These are phyloP conservation scores for Coemansia furcata DNA, from an alignment of 192 early-diverging fungal genomes.

Conservation along the genomic window DNA sequence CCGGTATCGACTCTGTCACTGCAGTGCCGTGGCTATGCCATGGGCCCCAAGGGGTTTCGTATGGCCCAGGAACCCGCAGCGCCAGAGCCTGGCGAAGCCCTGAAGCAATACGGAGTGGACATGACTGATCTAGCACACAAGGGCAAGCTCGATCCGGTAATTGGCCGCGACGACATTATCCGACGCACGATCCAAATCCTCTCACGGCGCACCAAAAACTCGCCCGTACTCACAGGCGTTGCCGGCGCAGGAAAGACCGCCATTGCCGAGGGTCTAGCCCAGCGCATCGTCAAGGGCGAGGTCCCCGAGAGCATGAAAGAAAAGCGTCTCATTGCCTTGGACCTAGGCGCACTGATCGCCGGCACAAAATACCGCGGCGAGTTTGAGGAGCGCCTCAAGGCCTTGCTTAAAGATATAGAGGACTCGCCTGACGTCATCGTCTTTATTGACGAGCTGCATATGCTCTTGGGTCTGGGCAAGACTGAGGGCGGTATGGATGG, in stretches of 20 bases:
- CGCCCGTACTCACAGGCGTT: conserved; percentile 73
- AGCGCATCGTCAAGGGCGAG: conserved; percentile 72
- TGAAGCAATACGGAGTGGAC: conserved; percentile 66
- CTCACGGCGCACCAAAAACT: conserved; percentile 77
- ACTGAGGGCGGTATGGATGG: conserved; percentile 78
- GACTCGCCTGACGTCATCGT: conserved; percentile 73
- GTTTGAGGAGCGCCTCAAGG: conserved; percentile 80
- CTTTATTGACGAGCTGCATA: conserved; percentile 82
- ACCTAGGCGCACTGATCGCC: conserved; percentile 61
- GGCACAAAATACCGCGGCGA: conserved; percentile 67
- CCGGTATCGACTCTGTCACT: background rate
- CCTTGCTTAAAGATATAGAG: conserved; percentile 67
- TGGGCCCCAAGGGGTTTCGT: conserved; percentile 50
- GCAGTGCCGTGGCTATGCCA: conserved; percentile 29
- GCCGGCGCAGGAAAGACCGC: conserved; percentile 83
- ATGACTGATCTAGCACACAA: conserved; percentile 70
- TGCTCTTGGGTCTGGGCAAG: conserved; percentile 70
- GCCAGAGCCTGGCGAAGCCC: conserved; percentile 51
- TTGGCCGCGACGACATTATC: conserved; percentile 76
- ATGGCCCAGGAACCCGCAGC: conserved; percentile 45
- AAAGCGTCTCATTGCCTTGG: conserved; percentile 68
- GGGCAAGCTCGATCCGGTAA: conserved; percentile 81
- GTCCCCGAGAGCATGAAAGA: conserved; percentile 73
- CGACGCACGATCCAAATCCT: conserved; percentile 75
- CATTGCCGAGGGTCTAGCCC: conserved; percentile 77